These are phyloP conservation scores for Solanum pimpinellifolium DNA, from an alignment of 257 asterid genomes.

Conservation along the genomic window DNA sequence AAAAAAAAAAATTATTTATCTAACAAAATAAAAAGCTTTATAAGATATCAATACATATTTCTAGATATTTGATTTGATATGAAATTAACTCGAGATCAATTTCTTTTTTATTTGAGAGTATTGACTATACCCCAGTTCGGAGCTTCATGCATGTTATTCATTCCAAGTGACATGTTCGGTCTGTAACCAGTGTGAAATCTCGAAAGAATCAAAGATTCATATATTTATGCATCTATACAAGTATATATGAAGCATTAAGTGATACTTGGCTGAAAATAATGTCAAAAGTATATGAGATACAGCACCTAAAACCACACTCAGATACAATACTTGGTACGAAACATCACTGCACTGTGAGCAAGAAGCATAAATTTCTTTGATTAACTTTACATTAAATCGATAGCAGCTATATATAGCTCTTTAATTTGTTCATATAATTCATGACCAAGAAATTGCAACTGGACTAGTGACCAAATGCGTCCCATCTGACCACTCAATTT, in stretches of 20 bases:
- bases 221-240: not conserved
- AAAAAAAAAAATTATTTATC: no score
- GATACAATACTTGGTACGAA: not conserved
- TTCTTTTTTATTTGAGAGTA: not conserved
- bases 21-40: not conserved
- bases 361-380: not conserved
- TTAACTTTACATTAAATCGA: not conserved
- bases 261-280: not conserved
- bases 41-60: not conserved
- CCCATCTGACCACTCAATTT: conserved; percentile 88
- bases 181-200: no score
- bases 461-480: conserved; percentile 72
- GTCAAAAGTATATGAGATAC: not conserved
- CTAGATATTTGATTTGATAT: not conserved
- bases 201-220: no score
- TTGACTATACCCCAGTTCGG: not conserved
- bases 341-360: not conserved
- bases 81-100: not conserved
- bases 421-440: not conserved
- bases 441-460: conserved; percentile 63
- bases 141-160: not conserved
- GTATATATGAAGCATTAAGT: not conserved
- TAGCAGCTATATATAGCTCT: not conserved
- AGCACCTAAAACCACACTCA: not conserved
- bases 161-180: not conserved